Percentiles rank a stretch among this genome's conserved stretches.
These are phyloP conservation scores for Rugosomyces carneus DNA, from an alignment of 1,284 basidiomycete genomes.

Conservation along the genomic window DNA sequence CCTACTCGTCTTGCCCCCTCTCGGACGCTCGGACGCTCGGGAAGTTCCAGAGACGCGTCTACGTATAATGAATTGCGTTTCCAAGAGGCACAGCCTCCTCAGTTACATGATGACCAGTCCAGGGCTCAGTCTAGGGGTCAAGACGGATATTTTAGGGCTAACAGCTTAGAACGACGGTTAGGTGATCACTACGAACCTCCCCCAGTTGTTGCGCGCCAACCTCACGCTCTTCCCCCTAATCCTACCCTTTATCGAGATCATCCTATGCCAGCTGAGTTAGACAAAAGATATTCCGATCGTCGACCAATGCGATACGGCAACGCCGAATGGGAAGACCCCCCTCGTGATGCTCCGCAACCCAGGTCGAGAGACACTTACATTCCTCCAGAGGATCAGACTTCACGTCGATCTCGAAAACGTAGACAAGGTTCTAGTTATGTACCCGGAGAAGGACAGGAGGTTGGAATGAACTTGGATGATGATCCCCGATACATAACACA, in stretches of 20 bases:
- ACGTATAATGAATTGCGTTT: neutral
- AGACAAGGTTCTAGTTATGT: constrained; percentile 1
- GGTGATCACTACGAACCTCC: constrained; percentile 17
- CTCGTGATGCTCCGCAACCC: neutral
- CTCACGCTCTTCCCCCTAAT: constrained; percentile 14
- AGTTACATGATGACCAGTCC: constrained; percentile 7
- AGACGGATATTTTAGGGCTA: neutral
- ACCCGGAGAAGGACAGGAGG: neutral
- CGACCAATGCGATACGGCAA: neutral
- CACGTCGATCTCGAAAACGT: neutral
- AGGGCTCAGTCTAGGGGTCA: constrained; percentile 1
- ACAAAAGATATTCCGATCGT: constrained; percentile 2
- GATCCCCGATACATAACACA: neutral
- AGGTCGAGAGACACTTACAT: neutral
- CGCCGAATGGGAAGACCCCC: neutral
- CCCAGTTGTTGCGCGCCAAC: constrained; percentile 8
- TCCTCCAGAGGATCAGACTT: neutral
- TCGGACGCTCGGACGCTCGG: constrained; percentile 7
- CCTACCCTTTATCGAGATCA: constrained; percentile 15
- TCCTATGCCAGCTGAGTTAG: neutral
- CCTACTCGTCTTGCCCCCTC: constrained; percentile 5
- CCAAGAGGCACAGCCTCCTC: constrained; percentile 6
- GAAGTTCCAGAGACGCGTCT: constrained; percentile 7
- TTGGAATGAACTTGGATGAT: constrained; percentile 4
- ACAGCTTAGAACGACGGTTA: constrained; percentile 18